Conservation (phyloP, 2,329 filamentous ascomycete genomes). For the Elsinoe perseae region DNA sequence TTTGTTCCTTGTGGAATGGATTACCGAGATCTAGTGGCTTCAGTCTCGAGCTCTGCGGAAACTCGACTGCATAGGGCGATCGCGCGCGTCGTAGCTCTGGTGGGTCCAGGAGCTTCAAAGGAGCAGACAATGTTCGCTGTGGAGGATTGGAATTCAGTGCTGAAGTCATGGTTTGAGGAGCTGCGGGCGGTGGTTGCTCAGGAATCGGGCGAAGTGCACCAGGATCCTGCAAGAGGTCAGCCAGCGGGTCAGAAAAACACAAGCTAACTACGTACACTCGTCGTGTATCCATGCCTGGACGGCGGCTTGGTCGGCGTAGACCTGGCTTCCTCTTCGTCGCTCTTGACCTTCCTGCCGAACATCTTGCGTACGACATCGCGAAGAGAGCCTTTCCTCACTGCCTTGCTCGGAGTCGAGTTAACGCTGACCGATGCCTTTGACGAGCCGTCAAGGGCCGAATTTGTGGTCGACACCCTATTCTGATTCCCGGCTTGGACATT, state of each 20-base stretch:
- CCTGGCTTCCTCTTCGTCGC: constrained; percentile 20
- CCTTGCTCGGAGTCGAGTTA: constrained; percentile 9
- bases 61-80: constrained; percentile 32
- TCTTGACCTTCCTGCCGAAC: constrained; percentile 30
- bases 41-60: constrained; percentile 30
- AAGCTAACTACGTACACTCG: constrained; percentile 21
- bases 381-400: constrained; percentile 27
- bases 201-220: constrained; percentile 15
- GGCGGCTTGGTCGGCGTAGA: constrained; percentile 18
- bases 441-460: neutral
- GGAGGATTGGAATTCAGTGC: constrained; percentile 12
- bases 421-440: neutral
- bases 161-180: constrained; percentile 16
- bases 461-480: neutral
- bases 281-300: constrained; percentile 27
- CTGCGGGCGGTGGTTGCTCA: constrained; percentile 9
- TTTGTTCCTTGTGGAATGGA: constrained; percentile 23
- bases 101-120: constrained; percentile 20
- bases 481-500: constrained; percentile 1
- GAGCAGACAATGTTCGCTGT: constrained; percentile 22
- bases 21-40: constrained; percentile 31
- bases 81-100: constrained; percentile 18
- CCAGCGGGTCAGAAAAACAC: neutral
- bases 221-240: constrained; percentile 19
- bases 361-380: constrained; percentile 31